Evolutionary conservation across 2,329 filamentous ascomycete genomes (phyloP).

Genomic region (Amauroascus niger): DNA sequence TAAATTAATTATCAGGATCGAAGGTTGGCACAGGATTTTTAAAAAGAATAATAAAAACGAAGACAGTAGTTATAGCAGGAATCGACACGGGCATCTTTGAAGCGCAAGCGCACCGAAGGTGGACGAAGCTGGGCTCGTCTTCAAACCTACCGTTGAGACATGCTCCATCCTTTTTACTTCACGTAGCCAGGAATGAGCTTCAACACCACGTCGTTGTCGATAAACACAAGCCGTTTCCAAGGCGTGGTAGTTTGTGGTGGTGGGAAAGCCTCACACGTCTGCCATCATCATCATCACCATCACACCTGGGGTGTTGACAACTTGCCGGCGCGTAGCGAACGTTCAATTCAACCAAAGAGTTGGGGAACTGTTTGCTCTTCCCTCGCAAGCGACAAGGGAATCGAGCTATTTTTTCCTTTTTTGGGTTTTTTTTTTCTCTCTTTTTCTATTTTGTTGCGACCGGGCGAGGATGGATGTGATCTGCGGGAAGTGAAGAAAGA

Average conservation of each 20-base stretch:
- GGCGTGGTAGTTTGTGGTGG: too few species aligned
- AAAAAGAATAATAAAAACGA: not conserved
- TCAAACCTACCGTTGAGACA: constrained; percentile 25
- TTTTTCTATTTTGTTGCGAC: too few species aligned
- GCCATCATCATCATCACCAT: not conserved
- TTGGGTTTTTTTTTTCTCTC: too few species aligned
- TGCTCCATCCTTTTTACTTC: constrained; percentile 23
- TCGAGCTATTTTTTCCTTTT: too few species aligned
- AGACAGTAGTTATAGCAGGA: not conserved
- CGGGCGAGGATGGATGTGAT: not conserved
- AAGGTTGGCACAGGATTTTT: not conserved
- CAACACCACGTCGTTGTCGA: constrained; percentile 15
- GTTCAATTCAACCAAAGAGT: not conserved
- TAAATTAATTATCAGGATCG: not conserved
- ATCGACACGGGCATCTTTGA: not conserved
- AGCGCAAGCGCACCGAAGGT: not conserved
- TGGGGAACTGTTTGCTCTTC: not conserved
- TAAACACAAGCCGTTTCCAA: not conserved
- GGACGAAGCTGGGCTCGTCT: not conserved
- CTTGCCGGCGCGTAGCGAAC: too few species aligned
- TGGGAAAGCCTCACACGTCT: not conserved
- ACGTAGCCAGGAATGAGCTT: constrained; percentile 9
- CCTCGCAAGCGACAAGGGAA: not conserved
- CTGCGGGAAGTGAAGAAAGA: not conserved
- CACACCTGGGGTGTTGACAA: too few species aligned